Base-by-base conservation (phyloP, 257 asterid species). In the Nicotiana obtusifolia region DNA sequence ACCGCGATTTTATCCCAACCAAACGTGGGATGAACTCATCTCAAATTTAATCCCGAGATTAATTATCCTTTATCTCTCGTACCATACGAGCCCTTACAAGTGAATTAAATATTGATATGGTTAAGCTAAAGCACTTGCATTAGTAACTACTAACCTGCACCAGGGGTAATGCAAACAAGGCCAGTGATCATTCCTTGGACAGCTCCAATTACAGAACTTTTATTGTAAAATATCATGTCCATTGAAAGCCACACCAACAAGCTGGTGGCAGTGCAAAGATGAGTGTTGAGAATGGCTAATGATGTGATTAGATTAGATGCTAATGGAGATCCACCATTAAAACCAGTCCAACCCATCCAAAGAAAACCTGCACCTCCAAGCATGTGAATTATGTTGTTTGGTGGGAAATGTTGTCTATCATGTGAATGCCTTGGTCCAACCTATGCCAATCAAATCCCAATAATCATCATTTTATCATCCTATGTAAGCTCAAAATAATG, bases 331-430 rank as follows among this genome's bases (percentile, higher is more conserved):
- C 97, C 97, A 13, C 97, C 97, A 82, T 93, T 93, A 81, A 93
- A 93, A 13, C 97, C 97, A 2, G 91, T 88, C 97, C 97, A 93
- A 0, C 97, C 97, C 93, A 91, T 85, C 97, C 97, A 91, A 4
- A 93, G 82, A 52, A 93, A 86, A 0, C 97, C 97, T 0, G 97
- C 97, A 6, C 97, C 97, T 22, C 96, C 97, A 10, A 93, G 77
- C 88, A 90, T 86, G 88, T 87, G 91, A 47, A 93, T 90, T 69
- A 90, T 89, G 89, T 93, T 93, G 89, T 93, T 93, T 1, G 97
- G 97, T 30, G 97, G 95, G 59, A 93, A 93, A 85, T 91, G 92
- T 22, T 90, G 87, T 68, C 97, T 84, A 65, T 93, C 95, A 4
- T 88, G 82, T 5, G 82, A 17, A 68, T 84, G 88, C 60, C 97